Base-by-base conservation (phyloP, 148 eudicot species). In the Oxyria digyna region DNA sequence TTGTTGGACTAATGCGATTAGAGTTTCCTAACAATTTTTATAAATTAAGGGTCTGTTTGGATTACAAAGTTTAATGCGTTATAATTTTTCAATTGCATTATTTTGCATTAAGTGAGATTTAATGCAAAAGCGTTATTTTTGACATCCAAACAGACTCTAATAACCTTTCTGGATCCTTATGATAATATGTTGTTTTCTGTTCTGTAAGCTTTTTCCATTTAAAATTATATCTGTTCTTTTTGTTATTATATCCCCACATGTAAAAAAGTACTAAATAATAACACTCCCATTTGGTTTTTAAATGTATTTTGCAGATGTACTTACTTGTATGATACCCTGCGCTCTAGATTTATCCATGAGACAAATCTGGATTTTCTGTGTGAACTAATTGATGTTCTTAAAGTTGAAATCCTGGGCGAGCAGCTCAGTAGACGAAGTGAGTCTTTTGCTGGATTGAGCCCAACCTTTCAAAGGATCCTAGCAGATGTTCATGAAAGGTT, bases 321-420 rank as follows among this genome's bases (percentile, higher is more conserved):
- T n/a, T 87, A 82, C 80, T 83, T 94, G 83, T 94, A 94, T 78
- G 99, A 94, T 79, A 94, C 96, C 43, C 78, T 94, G 49, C 97
- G 99, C 24, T 97, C 99, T n/a, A 88, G 80, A 74, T 87, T 94
- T 71, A 94, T 94, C 64, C 99, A 94, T 66, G 99, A 94, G 80
- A 84, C 93, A 75, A 94, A 87, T 77, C 85, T 94, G 9, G 99
- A 94, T 77, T 77, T 79, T 76, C 91, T 94, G 13, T 91, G 99
- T 79, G 99, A 91, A 80, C 96, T 91, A 74, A 92, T 94, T 75
- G 84, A 94, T 78, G 94, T 91, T 76, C 96, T 94, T 23, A 91
- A 88, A 87, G 85, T 86, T 65, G 96, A 94, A 81, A 90, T 91
- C 72, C 82, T 91, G 48, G 99, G 93, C 55, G 99, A 94, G 84